Evolutionary conservation across 306 rosid species (phyloP).

Genomic region (Oemleria cerasiformis): DNA sequence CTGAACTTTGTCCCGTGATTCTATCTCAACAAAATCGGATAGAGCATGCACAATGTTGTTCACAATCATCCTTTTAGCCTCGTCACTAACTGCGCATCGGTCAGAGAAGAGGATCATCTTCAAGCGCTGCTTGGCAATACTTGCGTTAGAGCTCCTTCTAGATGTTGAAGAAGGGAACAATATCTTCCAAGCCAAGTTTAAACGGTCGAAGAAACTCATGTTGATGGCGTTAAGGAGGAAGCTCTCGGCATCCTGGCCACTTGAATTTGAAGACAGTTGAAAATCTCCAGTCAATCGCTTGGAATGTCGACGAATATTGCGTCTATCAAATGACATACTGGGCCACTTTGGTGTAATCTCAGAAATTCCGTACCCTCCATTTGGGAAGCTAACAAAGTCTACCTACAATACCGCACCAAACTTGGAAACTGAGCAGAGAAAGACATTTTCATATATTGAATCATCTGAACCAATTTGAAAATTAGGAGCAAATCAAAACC

Average conservation of each 20-base stretch:
- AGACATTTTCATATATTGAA: slow-evolving; percentile 9
- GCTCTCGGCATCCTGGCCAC: slow-evolving; percentile 62
- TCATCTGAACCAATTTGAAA: background rate
- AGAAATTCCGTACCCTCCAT: slow-evolving; percentile 47
- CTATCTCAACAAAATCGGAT: slow-evolving; percentile 95
- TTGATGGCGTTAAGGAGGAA: slow-evolving; percentile 83
- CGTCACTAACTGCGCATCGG: slow-evolving; percentile 88
- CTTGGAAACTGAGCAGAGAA: slow-evolving; percentile 1
- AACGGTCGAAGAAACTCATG: slow-evolving; percentile 86
- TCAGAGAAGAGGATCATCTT: slow-evolving; percentile 96
- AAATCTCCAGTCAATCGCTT: slow-evolving; percentile 44
- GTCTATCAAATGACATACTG: slow-evolving; percentile 35
- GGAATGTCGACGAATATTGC: slow-evolving; percentile 35
- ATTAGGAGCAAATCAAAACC: background rate
- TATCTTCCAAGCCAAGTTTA: slow-evolving; percentile 90
- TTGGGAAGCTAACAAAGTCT: slow-evolving; percentile 45
- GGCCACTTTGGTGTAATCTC: slow-evolving; percentile 52
- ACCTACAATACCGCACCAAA: slow-evolving; percentile 52
- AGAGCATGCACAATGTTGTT: slow-evolving; percentile 69
- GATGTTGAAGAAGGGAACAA: slow-evolving; percentile 70
- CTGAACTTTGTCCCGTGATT: slow-evolving; percentile 91
- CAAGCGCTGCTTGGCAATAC: slow-evolving; percentile 89
- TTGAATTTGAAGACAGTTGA: slow-evolving; percentile 45
- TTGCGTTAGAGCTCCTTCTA: slow-evolving; percentile 72
- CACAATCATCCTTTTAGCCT: slow-evolving; percentile 85